Percentiles rank a stretch among this genome's conserved stretches.
These are phyloP conservation scores for Raffaelea deltoideospora DNA, from an alignment of 2,329 filamentous ascomycete genomes.

Conservation along the genomic window DNA sequence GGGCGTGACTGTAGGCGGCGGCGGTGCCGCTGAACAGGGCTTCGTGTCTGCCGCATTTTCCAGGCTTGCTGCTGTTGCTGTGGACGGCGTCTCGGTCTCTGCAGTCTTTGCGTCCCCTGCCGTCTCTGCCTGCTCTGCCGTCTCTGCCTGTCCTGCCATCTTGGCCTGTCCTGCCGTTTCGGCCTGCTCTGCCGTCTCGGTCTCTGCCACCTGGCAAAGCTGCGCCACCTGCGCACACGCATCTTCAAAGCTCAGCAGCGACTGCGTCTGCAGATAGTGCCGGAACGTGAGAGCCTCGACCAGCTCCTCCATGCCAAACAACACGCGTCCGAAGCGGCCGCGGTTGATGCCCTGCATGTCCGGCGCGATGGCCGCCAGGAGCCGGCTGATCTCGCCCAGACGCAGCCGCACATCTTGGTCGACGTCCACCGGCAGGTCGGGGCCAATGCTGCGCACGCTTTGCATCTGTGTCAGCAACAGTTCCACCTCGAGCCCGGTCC, in stretches of 20 bases:
- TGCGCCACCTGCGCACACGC: slow-evolving; percentile 31
- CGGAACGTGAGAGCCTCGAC: slow-evolving; percentile 83
- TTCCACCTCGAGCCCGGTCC: too few species aligned
- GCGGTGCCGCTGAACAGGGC: too few species aligned
- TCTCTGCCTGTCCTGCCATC: slow-evolving; percentile 5
- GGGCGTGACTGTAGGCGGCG: slow-evolving; percentile 33
- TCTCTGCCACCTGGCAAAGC: slow-evolving; percentile 16
- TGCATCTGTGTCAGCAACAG: too few species aligned
- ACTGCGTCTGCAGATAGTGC: slow-evolving; percentile 70
- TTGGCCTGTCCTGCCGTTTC: background rate
- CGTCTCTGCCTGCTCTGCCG: background rate
- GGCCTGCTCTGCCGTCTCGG: background rate
- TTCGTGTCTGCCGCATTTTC: too few species aligned
- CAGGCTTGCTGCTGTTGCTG: too few species aligned
- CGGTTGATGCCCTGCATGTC: slow-evolving; percentile 70
- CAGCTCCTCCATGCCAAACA: slow-evolving; percentile 84
- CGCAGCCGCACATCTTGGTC: slow-evolving; percentile 55
- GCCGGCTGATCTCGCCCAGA: slow-evolving; percentile 52
- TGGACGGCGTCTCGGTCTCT: slow-evolving; percentile 17
- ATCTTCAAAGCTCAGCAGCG: slow-evolving; percentile 53
- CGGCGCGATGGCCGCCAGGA: slow-evolving; percentile 50
- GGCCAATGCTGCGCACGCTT: slow-evolving; percentile 50
- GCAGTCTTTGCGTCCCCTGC: background rate
- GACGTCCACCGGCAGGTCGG: slow-evolving; percentile 52
- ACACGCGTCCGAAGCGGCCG: slow-evolving; percentile 64